Percentiles rank a stretch among this genome's conserved stretches.
Conservation (phyloP, 352 stramenopile species). For the Phytophthora podocarpi region DNA sequence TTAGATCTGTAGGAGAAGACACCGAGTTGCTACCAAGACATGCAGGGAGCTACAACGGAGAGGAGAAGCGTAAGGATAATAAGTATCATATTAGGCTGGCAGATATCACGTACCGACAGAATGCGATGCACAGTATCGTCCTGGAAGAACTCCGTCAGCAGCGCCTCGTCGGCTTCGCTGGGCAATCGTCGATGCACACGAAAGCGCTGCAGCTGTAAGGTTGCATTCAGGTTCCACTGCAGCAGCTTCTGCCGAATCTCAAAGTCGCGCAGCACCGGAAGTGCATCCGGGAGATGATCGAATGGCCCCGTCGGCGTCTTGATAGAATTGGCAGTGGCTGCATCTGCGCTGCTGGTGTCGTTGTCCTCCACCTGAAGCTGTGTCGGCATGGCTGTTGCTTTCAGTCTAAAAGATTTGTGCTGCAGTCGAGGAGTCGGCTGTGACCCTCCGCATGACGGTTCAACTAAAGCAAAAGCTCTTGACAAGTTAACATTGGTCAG, state of each 20-base stretch:
- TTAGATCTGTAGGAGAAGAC: background rate
- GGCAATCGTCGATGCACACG: slow-evolving; percentile 51
- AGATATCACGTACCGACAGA: slow-evolving; percentile 42
- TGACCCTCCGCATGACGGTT: slow-evolving; percentile 19
- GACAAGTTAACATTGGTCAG: slow-evolving; percentile 16
- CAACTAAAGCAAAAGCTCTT: background rate
- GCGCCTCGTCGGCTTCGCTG: slow-evolving; percentile 39
- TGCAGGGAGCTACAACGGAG: slow-evolving; percentile 24
- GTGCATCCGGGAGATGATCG: slow-evolving; percentile 51
- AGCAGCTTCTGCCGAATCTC: slow-evolving; percentile 77
- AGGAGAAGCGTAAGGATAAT: background rate
- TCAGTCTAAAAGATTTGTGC: slow-evolving; percentile 24
- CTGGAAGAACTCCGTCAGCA: slow-evolving; percentile 66
- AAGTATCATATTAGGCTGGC: background rate
- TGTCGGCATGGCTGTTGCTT: background rate
- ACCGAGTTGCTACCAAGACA: background rate
- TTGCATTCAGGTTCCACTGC: slow-evolving; percentile 78
- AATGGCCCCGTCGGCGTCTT: slow-evolving; percentile 29
- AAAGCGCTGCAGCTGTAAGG: slow-evolving; percentile 67
- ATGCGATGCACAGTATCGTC: slow-evolving; percentile 35
- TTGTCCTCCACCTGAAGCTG: background rate
- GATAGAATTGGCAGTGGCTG: background rate
- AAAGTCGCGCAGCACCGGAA: slow-evolving; percentile 47
- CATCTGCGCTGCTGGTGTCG: background rate
- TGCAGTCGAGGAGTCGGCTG: slow-evolving; percentile 1